Evolutionary conservation across 768 basidiomycete genomes (phyloP).

Genomic region (Piloderma croceum): DNA sequence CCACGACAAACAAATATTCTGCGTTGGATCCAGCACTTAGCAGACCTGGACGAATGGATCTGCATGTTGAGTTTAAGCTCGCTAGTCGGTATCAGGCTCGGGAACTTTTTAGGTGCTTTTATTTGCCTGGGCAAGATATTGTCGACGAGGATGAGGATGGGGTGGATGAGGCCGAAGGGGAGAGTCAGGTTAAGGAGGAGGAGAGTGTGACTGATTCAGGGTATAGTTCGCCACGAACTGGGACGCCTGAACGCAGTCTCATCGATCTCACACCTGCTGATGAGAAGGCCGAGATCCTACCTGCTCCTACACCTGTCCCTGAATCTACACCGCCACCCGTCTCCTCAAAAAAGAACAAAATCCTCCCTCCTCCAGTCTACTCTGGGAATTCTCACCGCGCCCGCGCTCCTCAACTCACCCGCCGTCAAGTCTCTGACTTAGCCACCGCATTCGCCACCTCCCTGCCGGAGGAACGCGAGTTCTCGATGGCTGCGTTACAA

Average conservation of each 20-base stretch:
- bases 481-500: conserved; percentile 39
- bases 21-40: conserved; percentile 69
- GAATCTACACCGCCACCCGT: conserved; percentile 11
- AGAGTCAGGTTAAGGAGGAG: not conserved
- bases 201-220: not conserved
- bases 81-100: conserved; percentile 43
- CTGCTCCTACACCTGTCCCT: not conserved
- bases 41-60: conserved; percentile 76
- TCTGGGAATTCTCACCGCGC: conserved; percentile 14
- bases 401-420: conserved; percentile 27
- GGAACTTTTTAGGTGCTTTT: conserved; percentile 46
- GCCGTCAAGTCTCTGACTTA: conserved; percentile 24
- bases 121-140: conserved; percentile 24
- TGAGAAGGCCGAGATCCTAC: conserved; percentile 7
- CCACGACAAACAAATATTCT: conserved; percentile 70
- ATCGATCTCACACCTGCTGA: conserved; percentile 17
- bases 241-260: conserved; percentile 11
- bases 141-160: conserved; percentile 39
- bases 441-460: conserved; percentile 36
- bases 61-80: conserved; percentile 62
- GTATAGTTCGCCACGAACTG: conserved; percentile 7
- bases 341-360: conserved; percentile 18
- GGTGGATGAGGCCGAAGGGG: too few relatives aligned
- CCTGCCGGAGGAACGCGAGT: conserved; percentile 46
- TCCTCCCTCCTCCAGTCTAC: conserved; percentile 4